Percentiles rank a stretch among this genome's conserved stretches.
phyloP scores from a whole-genome alignment of 2,329 filamentous ascomycete species.

The Hymenoscyphus albidus region DNA sequence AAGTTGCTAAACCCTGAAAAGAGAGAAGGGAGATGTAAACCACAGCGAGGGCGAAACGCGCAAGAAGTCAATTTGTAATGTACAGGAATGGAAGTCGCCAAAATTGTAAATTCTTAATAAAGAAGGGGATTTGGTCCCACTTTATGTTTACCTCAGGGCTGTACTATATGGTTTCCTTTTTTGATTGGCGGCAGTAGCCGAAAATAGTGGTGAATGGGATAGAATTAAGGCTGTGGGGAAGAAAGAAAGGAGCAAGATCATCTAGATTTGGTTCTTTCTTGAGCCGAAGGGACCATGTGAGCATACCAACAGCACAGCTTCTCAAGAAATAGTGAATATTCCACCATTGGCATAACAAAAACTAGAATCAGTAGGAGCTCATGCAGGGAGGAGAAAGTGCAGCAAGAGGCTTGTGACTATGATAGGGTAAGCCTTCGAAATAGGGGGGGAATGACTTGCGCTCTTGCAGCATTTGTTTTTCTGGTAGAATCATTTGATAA shows the following conservation, averaged over 20 bases:
- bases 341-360: not conserved
- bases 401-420: not conserved
- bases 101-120: not conserved
- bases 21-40: not conserved
- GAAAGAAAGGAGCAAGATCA: not conserved
- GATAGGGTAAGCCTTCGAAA: not conserved
- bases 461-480: not conserved
- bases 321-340: not conserved
- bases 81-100: not conserved
- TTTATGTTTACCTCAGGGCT: not conserved
- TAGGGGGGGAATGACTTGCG: not conserved
- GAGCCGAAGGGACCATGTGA: not conserved
- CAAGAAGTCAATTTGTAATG: not conserved
- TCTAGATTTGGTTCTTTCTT: not conserved
- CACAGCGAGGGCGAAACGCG: not conserved
- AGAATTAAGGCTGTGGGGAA: not conserved
- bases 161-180: not conserved
- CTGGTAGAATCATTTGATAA: not conserved
- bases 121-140: not conserved
- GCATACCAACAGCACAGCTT: not conserved
- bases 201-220: not conserved
- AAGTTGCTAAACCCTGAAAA: not conserved
- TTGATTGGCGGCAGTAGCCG: not conserved
- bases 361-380: no score
- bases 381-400: not conserved